A percentile compares a stretch with the other conserved stretches of the same genome.
Evolutionary conservation across 257 asterid species (phyloP).

Genomic region (Galeopsis tetrahit): DNA sequence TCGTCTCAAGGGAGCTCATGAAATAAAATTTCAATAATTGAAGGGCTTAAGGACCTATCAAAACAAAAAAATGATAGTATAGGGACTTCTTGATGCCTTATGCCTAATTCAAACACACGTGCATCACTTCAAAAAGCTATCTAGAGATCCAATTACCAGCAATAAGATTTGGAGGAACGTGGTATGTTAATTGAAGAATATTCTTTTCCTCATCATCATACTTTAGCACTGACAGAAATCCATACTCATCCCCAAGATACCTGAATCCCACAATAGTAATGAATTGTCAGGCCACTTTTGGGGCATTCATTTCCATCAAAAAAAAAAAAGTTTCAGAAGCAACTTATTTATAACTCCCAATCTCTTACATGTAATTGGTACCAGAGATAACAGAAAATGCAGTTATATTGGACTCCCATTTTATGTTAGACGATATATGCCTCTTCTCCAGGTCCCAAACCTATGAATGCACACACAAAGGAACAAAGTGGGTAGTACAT

Average conservation of each 20-base stretch:
- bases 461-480: conserved; percentile 45
- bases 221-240: conserved; percentile 83
- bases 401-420: conserved; percentile 96
- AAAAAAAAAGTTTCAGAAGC: conserved; percentile 19
- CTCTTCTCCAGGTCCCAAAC: conserved; percentile 94
- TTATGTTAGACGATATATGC: conserved; percentile 60
- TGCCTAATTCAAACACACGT: conserved; percentile 21
- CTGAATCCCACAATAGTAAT: conserved; percentile 49
- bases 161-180: conserved; percentile 80
- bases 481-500: conserved; percentile 1
- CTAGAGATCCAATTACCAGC: conserved; percentile 63
- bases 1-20: too few species aligned
- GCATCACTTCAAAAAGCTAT: conserved; percentile 31
- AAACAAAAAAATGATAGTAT: too few species aligned
- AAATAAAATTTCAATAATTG: too few species aligned
- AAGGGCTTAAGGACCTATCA: too few species aligned
- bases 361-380: conserved; percentile 86
- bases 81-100: too few species aligned
- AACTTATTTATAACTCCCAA: conserved; percentile 20
- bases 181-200: conserved; percentile 70
- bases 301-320: conserved; percentile 27
- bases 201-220: conserved; percentile 65
- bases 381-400: conserved; percentile 77
- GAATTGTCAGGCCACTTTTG: conserved; percentile 31
- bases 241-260: conserved; percentile 93